Base-by-base conservation (phyloP, 805 yeast species). In the Clavispora asparagi region DNA sequence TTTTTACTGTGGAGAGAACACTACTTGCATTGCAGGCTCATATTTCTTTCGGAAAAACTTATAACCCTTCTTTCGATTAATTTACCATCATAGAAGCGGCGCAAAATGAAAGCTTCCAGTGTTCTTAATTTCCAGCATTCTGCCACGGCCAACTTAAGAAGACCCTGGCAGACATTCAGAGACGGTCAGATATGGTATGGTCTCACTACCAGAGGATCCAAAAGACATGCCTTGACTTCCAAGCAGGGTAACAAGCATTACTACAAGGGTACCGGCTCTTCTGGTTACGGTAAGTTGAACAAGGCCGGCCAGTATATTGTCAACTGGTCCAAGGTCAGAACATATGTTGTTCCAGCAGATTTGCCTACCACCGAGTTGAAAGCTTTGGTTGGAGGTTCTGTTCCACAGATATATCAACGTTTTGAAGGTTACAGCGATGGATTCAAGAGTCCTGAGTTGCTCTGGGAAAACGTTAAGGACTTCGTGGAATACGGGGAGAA, bases 241-340 rank as follows among this genome's bases (percentile, higher is more conserved):
- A 94, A 94, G 60, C 89, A 88, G 63, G 98, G 99, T 59, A 92
- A 94, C 69, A 90, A 91, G 72, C 84, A 87, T 57, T 87, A 76
- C 70, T 94, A 94, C 71, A 94, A 94, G 66, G 99, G 99, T 73
- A 94, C 98, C 19, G 80, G 97, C 48, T 87, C 99, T 6, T 79
- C 95, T 3, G 97, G 97, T 65, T 81, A 89, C 51, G 99, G 99
- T 63, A 75, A 73, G 44, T 81, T 84, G 61, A 85, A 94, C 44
- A 72, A 75, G 31, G 76, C 74, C 50, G 97, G 96, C 44, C 77
- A 79, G 19, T 94, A 89, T 65, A 71, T 79, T 7, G 78, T 94
- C 50, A 78, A 87, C 68, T 92, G 95, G 88, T 66, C 68, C 39
- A 89, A 84, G 61, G 98, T 92, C 28, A 78, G 97, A 58, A 89